Base-by-base conservation (phyloP, 805 yeast species). In the Ogataea neopini region DNA sequence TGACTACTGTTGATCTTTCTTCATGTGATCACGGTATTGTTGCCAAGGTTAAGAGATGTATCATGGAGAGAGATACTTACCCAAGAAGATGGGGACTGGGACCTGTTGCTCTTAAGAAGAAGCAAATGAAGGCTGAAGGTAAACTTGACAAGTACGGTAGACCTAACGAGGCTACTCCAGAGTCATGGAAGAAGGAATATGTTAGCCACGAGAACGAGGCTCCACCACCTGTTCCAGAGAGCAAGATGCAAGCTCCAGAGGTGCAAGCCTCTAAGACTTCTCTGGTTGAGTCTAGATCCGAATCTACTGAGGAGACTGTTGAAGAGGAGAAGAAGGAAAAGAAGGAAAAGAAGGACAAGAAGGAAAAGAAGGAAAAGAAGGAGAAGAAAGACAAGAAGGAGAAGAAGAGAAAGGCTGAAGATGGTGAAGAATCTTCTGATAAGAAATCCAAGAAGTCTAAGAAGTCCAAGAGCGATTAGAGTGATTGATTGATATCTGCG, bases 51-150 rank as follows among this genome's bases (percentile, higher is more conserved):
- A 94, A 94, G 81, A 88, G 99, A 77, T 92, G 98, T 77, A 94
- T 94, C 63, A 94, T 94, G 99, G 99, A 94, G 77, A 86, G 99
- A 77, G 99, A 94, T 71, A 82, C 96, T 44, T 94, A 94, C 72
- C 99, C 99, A 74, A 87, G 99, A 80, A 86, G 97, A 80, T 94
- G 99, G 99, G 99, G 99, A 53, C 76, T 94, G 61, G 99, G 99
- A 62, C 99, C 99, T 62, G 88, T 91, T 68, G 98, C 99, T 51
- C 89, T 88, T 73, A 90, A 90, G 85, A 94, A 94, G 87, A 94
- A 94, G 80, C 96, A 92, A 77, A 76, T 94, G 79, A 92, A 91
- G 80, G 86, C 95, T 45, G 96, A 87, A 57, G 99, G 98, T 64
- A 92, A 94, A 74, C 83, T 94, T 66, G 99, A 94, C 77, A 88